A percentile compares a stretch with the other conserved stretches of the same genome.
phyloP scores from a whole-genome alignment of 441 rosid species.

The Breynia disticha region DNA sequence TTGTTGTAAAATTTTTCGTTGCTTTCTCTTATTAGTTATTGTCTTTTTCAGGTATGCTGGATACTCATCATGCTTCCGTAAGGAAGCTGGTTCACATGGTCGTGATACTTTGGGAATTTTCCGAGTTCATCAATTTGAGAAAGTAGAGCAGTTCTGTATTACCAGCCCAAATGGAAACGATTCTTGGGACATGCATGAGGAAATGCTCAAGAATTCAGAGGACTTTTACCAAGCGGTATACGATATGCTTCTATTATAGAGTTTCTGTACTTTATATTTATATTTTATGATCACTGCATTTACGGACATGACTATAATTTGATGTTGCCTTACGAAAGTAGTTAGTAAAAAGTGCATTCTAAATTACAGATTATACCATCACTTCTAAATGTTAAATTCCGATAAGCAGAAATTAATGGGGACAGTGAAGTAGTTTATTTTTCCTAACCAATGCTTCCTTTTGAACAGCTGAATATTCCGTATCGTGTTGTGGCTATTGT shows the following conservation, averaged over 20 bases:
- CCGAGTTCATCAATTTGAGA: constrained; percentile 85
- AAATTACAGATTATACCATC: not conserved
- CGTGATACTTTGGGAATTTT: constrained; percentile 78
- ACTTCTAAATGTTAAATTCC: not conserved
- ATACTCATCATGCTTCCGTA: constrained; percentile 75
- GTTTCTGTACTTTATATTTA: too few species aligned
- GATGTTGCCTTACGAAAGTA: not conserved
- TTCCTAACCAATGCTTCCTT: not conserved
- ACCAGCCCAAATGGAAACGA: constrained; percentile 68
- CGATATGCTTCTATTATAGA: not conserved
- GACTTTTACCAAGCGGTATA: constrained; percentile 63
- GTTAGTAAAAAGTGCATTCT: too few species aligned
- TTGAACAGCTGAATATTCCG: constrained; percentile 54
- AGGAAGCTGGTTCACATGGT: constrained; percentile 89
- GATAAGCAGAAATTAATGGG: too few species aligned
- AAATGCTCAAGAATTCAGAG: constrained; percentile 72
- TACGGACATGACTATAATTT: too few species aligned
- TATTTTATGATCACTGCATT: too few species aligned
- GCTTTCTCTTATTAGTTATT: constrained; percentile 7
- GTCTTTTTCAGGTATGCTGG: constrained; percentile 67
- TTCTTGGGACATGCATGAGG: constrained; percentile 81
- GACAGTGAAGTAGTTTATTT: too few species aligned
- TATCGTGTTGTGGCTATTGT: constrained; percentile 64
- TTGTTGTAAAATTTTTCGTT: constrained; percentile 6
- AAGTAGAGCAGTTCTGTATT: constrained; percentile 75